Conservation (phyloP, 768 basidiomycete genomes). For the Calocybe cyanea region DNA sequence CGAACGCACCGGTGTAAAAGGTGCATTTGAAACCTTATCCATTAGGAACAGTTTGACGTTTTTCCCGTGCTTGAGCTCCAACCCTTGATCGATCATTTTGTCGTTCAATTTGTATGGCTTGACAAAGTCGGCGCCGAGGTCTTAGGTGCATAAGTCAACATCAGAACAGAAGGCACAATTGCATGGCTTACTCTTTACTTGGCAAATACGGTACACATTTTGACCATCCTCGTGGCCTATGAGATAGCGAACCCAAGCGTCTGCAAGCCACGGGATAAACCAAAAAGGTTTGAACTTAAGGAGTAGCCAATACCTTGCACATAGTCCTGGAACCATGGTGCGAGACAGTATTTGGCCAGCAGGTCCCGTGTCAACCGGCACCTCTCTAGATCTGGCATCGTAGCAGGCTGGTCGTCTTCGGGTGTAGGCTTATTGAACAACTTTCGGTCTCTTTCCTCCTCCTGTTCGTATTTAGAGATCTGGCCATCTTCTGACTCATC, state of each 20-base stretch:
- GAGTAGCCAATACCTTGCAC: conserved; percentile 53
- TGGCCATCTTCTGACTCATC: conserved; percentile 85
- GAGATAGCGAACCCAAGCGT: conserved; percentile 82
- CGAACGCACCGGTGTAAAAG: conserved; percentile 56
- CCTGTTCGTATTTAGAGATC: conserved; percentile 68
- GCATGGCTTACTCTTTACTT: conserved; percentile 74
- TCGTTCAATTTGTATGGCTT: conserved; percentile 76
- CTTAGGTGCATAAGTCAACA: conserved; percentile 22
- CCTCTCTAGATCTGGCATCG: conserved; percentile 53
- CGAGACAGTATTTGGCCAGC: conserved; percentile 66
- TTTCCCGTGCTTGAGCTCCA: conserved; percentile 78
- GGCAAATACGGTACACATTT: conserved; percentile 78
- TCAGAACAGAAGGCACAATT: conserved; percentile 14
- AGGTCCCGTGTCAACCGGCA: conserved; percentile 65
- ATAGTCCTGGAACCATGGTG: conserved; percentile 86
- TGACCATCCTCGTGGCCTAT: conserved; percentile 59
- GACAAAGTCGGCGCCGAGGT: conserved; percentile 44
- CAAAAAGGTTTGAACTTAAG: conserved; percentile 5
- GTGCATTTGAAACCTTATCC: conserved; percentile 82
- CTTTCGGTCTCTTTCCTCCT: conserved; percentile 62
- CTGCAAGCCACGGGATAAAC: conserved; percentile 32
- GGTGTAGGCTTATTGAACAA: conserved; percentile 40
- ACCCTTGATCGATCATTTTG: conserved; percentile 54
- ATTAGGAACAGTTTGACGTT: conserved; percentile 60
- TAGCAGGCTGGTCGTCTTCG: conserved; percentile 47